These are phyloP conservation scores for Phyllosticta citriasiana DNA, from an alignment of 2,329 filamentous ascomycete species.

Conservation along the genomic window DNA sequence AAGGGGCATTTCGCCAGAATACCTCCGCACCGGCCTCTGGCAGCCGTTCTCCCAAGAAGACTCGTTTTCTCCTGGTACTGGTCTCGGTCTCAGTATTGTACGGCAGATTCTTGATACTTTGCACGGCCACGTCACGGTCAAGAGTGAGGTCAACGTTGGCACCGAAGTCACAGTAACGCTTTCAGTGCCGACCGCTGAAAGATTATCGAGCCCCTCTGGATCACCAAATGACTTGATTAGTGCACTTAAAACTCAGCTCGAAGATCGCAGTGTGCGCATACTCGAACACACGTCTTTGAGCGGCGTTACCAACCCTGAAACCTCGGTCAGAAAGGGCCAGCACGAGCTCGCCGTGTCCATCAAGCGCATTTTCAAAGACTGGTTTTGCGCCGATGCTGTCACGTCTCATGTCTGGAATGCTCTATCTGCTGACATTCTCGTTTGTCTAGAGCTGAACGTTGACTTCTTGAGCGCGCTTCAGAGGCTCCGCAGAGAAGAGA, in stretches of 20 bases:
- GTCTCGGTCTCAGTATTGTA: constrained; percentile 13
- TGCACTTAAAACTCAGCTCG: background rate
- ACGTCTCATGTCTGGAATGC: background rate
- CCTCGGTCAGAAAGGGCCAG: background rate
- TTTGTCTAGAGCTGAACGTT: constrained; percentile 24
- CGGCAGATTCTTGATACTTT: constrained; percentile 11
- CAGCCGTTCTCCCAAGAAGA: constrained; percentile 14
- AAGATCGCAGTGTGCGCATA: constrained; percentile 16
- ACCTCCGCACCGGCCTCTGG: constrained; percentile 10
- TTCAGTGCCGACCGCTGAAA: background rate
- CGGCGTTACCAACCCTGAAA: background rate
- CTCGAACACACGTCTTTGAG: constrained; percentile 13
- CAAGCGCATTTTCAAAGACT: constrained; percentile 14
- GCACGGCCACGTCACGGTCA: constrained; percentile 9
- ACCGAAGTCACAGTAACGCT: constrained; percentile 11
- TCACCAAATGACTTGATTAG: background rate
- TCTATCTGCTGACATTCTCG: constrained; percentile 18
- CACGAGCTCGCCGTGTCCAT: constrained; percentile 15
- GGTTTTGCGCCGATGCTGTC: constrained; percentile 5
- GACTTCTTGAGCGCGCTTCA: constrained; percentile 20
- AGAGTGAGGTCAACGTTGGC: constrained; percentile 9
- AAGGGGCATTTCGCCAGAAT: constrained; percentile 12
- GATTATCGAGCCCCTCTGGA: background rate
- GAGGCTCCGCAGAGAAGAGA: background rate
- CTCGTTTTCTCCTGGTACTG: constrained; percentile 11